These are phyloP conservation scores for Pezicula carpinea DNA, from an alignment of 2,329 filamentous ascomycete genomes.

Conservation along the genomic window DNA sequence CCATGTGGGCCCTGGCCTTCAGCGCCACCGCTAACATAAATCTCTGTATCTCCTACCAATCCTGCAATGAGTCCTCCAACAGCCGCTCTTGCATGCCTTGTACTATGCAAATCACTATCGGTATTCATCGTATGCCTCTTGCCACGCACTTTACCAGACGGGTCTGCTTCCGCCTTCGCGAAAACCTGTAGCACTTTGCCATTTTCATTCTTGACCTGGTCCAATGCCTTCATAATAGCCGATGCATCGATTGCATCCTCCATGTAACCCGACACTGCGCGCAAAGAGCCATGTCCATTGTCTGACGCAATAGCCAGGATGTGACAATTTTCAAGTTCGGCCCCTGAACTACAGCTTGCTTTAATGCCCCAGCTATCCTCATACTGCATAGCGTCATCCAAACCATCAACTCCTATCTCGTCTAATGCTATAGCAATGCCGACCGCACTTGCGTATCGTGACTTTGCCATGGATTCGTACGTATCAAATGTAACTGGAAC, in stretches of 20 bases:
- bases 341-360: conserved; percentile 29
- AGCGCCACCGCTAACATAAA: conserved; percentile 29
- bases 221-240: conserved; percentile 14
- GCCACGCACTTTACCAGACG: conserved; percentile 20
- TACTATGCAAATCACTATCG: conserved; percentile 27
- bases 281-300: conserved; percentile 10
- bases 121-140: conserved; percentile 29
- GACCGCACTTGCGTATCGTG: conserved; percentile 28
- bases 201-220: conserved; percentile 15
- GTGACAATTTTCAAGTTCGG: conserved; percentile 28
- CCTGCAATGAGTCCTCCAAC: conserved; percentile 29
- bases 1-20: conserved; percentile 29
- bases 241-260: conserved; percentile 26
- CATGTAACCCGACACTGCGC: conserved; percentile 22
- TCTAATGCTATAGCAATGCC: conserved; percentile 26
- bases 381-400: conserved; percentile 18
- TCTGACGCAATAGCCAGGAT: conserved; percentile 28
- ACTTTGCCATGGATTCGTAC: conserved; percentile 31
- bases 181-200: conserved; percentile 26
- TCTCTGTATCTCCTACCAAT: conserved; percentile 22
- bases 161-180: conserved; percentile 29
- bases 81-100: conserved; percentile 28
- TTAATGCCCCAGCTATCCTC: conserved; percentile 23
- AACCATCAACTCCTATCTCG: conserved; percentile 15
- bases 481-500: conserved; percentile 25